phyloP scores from a whole-genome alignment of 768 basidiomycete genomes.

The Lactifluus echinatus region DNA sequence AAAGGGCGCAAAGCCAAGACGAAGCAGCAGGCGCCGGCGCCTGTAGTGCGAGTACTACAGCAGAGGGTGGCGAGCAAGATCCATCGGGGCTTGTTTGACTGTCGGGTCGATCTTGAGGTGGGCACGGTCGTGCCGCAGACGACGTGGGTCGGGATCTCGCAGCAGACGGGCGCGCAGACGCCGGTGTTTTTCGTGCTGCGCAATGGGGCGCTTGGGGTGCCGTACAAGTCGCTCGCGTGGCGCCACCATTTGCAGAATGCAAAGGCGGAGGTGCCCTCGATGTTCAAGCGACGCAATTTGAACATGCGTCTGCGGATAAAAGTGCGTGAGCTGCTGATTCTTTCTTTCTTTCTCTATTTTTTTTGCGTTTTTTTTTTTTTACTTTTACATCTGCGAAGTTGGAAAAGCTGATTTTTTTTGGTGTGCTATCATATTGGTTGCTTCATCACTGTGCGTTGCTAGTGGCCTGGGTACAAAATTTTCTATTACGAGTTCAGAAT shows the following conservation, averaged over 20 bases:
- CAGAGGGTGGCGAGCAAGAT: not conserved
- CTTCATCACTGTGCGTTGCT: not conserved
- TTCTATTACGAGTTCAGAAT: slow-evolving; percentile 12
- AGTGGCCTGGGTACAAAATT: slow-evolving; percentile 10
- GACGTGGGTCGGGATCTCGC: not conserved
- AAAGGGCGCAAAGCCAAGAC: not conserved
- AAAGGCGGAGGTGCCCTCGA: not conserved
- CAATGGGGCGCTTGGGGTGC: slow-evolving; percentile 4
- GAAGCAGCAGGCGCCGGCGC: too few species aligned
- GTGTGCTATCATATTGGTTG: not conserved
- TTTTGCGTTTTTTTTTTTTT: too few species aligned
- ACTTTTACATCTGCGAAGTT: not conserved
- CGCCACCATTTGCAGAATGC: not conserved
- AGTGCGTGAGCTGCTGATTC: not conserved
- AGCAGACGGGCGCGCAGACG: not conserved
- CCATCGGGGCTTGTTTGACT: not conserved
- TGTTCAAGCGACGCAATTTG: not conserved
- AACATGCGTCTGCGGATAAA: slow-evolving; percentile 4
- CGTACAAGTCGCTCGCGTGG: not conserved
- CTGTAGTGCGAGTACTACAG: too few species aligned
- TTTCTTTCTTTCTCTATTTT: not conserved
- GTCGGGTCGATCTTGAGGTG: not conserved
- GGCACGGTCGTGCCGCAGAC: slow-evolving; percentile 12
- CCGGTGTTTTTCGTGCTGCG: slow-evolving; percentile 3
- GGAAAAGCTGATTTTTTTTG: not conserved